Evolutionary conservation across 1,284 basidiomycete genomes (phyloP), one percentile per base, ranked within the genome.

Genomic region (Sporisorium reilianum): DNA sequence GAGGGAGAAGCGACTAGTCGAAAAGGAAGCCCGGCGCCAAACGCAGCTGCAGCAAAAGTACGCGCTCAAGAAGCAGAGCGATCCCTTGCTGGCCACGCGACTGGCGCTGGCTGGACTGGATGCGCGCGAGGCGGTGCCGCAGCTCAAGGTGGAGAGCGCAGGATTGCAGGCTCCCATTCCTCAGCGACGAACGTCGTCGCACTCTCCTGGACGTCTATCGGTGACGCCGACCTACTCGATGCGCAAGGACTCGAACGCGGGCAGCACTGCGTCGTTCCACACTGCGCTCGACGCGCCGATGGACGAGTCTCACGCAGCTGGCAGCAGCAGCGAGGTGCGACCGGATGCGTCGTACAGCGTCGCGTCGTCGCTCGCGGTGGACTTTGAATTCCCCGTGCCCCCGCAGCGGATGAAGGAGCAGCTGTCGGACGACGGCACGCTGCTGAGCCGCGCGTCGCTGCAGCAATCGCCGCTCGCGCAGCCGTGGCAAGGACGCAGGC

Each of bases 21-120:
- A 64, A 10, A 69, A 60, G 56, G 77, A 79, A 49, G 51, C 52
- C 8, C 52, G 51, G 30, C 62, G 71, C 28, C 69, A 76, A 49
- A 56, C 55, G 8, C 58, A 68, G 20, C 46, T 71, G 38, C 74
- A 71, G 61, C 40, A 59, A 18, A 71, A 62, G 57, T 77, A 79
- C 41, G 77, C 77, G 20, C 57, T 55, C 20, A 77, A 71, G 61
- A 79, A 79, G 68, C 67, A 74, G 56, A 69, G 51, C 28, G 77
- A 79, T 52, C 77, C 77, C 22, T 42, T 79, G 45, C 67, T 79
- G 5, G 77, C 77, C 9, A 61, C 74, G 2, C 61, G 77, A 11
- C 53, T 79, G 38, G 77, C 77, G 11, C 65, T 79, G 14, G 58
- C 60, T 6, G 77, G 77, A 6, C 41, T 79, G 7, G 61, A 71